Evolutionary conservation across 495 filamentous ascomycete species (phyloP).

Genomic region (Halenospora varia): DNA sequence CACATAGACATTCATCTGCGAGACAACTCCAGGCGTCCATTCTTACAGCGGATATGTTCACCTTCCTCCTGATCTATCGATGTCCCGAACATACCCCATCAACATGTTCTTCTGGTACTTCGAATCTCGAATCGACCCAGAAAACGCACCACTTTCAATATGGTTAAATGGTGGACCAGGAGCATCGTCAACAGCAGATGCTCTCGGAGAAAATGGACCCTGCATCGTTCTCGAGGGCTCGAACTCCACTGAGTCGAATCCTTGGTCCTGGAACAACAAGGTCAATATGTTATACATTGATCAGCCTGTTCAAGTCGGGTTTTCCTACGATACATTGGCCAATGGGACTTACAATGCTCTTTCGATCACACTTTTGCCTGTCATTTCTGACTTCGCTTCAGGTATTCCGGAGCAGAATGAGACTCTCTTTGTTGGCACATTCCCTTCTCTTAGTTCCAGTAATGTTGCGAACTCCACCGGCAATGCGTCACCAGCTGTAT

Average conservation of each 20-base stretch:
- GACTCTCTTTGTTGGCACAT: slow-evolving; percentile 16
- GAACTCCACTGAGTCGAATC: slow-evolving; percentile 45
- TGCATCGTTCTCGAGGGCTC: slow-evolving; percentile 48
- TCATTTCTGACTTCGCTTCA: slow-evolving; percentile 28
- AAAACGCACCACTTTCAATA: slow-evolving; percentile 43
- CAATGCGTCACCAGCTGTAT: slow-evolving; percentile 46
- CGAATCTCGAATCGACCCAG: slow-evolving; percentile 43
- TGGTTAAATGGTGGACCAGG: slow-evolving; percentile 58
- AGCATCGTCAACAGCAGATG: slow-evolving; percentile 53
- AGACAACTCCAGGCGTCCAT: slow-evolving; percentile 47
- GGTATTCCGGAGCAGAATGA: slow-evolving; percentile 21
- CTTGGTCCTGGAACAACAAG: slow-evolving; percentile 57
- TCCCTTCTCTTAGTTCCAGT: slow-evolving; percentile 5
- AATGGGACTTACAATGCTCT: not conserved
- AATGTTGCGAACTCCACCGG: slow-evolving; percentile 39
- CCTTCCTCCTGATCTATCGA: slow-evolving; percentile 29
- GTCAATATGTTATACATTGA: slow-evolving; percentile 62
- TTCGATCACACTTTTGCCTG: not conserved
- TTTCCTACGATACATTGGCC: slow-evolving; percentile 48
- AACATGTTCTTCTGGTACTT: slow-evolving; percentile 55
- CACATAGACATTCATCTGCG: slow-evolving; percentile 35
- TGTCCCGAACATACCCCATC: slow-evolving; percentile 33
- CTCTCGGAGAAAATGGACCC: slow-evolving; percentile 58
- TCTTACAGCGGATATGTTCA: slow-evolving; percentile 46
- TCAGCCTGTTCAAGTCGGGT: slow-evolving; percentile 57